Conservation (phyloP, 352 stramenopile genomes). For the Phytophthora podocarpi region DNA sequence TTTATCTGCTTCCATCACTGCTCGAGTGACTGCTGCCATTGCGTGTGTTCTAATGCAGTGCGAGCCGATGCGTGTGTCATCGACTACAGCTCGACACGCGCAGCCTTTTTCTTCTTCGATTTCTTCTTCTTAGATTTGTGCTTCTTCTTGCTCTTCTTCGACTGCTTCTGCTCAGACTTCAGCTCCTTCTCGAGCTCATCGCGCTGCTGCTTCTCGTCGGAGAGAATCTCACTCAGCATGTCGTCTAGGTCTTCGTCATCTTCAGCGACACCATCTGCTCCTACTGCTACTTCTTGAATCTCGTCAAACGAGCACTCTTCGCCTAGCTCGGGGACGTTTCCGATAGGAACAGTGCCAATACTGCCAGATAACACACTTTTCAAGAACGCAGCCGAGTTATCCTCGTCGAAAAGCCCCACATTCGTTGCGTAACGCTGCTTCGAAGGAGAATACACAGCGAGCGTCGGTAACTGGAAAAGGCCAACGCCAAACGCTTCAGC, state of each 20-base stretch:
- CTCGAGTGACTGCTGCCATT: neutral
- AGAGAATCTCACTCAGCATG: conserved; percentile 76
- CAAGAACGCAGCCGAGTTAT: conserved; percentile 60
- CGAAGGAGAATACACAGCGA: conserved; percentile 76
- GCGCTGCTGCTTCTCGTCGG: conserved; percentile 65
- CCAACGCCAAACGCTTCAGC: conserved; percentile 72
- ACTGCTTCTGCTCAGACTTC: conserved; percentile 39
- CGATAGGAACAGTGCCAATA: conserved; percentile 60
- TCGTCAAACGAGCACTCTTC: conserved; percentile 61
- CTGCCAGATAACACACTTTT: conserved; percentile 70
- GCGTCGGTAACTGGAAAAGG: conserved; percentile 75
- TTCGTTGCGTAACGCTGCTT: conserved; percentile 78
- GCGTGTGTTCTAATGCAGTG: conserved; percentile 7
- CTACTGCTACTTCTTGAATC: conserved; percentile 38
- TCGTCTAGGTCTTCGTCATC: conserved; percentile 67
- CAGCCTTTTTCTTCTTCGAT: conserved; percentile 56
- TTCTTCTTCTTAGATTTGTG: conserved; percentile 61
- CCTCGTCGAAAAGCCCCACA: conserved; percentile 67
- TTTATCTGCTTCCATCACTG: neutral
- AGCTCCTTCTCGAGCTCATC: conserved; percentile 59
- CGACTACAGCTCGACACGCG: conserved; percentile 61
- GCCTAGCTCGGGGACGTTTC: conserved; percentile 39
- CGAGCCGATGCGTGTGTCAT: neutral
- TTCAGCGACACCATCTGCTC: conserved; percentile 27
- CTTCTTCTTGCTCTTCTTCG: conserved; percentile 54